Evolutionary conservation across 148 eudicot species (phyloP), one percentile per base, ranked within the genome.

Genomic region (Gaultheria prostrata): DNA sequence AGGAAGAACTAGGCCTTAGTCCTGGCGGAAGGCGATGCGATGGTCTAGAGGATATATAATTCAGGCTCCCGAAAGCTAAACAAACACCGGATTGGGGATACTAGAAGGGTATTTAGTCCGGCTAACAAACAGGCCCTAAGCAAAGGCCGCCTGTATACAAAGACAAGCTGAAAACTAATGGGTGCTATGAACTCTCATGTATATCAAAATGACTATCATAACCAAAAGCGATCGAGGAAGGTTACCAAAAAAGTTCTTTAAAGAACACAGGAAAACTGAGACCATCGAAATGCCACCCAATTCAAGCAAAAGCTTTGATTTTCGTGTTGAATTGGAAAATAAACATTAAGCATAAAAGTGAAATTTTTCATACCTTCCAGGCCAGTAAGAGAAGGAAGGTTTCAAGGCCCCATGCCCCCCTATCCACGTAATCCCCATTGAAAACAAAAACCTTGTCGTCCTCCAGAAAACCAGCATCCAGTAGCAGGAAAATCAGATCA

Each of bases 361-460:
- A 67, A 67, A 11, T 15, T 26, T 67, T 26, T 28, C 39, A 28
- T 67, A 67, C 72, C 72, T 67, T 67, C 72, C 72, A 21, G 85
- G 98, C 93, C 69, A 96, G 83, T 57, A 96, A 83, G 70, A 93
- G 81, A 69, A 96, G 82, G 74, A 90, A 96, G 18, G 98, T 95
- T 87, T 96, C 98, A 65, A 96, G 92, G 24, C 98, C 98, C 98
- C 98, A 96, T 17, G 98, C 98, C 1, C 98, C 98, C 30, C 98
- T 87, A 88, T 96, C 99, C 50, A 96, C 98, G 85, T 96, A 96
- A 92, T 96, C 98, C 7, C 98, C 99, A 87, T 96, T 96, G 67
- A 94, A 96, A 33, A 96, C 97, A 80, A 88, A 96, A 48, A 92
- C 39, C 15, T 59, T 57, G 65, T 53, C 32, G 53, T 53, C 80